Evolutionary conservation across 2,329 filamentous ascomycete genomes (phyloP).

Genomic region (Lecanoromycetidae sp.): DNA sequence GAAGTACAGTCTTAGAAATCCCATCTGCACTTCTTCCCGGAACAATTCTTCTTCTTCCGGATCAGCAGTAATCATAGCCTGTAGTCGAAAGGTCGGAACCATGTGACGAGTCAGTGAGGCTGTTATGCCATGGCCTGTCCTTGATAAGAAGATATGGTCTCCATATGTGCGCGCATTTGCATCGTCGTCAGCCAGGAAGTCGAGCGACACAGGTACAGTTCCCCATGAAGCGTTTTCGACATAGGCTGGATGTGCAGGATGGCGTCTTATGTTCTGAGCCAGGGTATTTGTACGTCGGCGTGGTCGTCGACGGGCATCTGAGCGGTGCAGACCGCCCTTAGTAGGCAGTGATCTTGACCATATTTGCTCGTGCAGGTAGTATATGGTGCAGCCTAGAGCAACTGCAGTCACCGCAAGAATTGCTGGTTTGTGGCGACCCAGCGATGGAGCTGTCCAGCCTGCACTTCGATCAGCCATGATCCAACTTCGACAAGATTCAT

Average conservation of each 20-base stretch:
- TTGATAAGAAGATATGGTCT: not conserved
- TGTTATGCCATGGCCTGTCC: not conserved
- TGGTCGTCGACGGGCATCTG: slow-evolving; percentile 16
- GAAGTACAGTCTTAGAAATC: slow-evolving; percentile 9
- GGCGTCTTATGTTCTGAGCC: not conserved
- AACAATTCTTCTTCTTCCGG: not conserved
- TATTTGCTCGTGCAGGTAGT: slow-evolving; percentile 14
- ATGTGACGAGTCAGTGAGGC: not conserved
- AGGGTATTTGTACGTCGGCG: not conserved
- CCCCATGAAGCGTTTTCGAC: not conserved
- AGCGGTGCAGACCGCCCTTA: slow-evolving; percentile 13
- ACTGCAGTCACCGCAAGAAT: slow-evolving; percentile 18
- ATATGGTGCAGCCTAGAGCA: slow-evolving; percentile 17
- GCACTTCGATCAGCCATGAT: slow-evolving; percentile 1
- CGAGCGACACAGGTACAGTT: slow-evolving; percentile 1
- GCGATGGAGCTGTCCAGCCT: slow-evolving; percentile 5
- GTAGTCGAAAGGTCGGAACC: not conserved
- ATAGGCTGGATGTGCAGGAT: not conserved
- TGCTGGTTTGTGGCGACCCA: slow-evolving; percentile 17
- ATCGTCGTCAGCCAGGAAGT: not conserved
- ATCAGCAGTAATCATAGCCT: not conserved
- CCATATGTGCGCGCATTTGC: not conserved
- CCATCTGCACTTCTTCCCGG: slow-evolving; percentile 3
- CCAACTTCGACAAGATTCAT: too few species aligned
- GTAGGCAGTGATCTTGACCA: not conserved